Conservation (phyloP, 2,329 filamentous ascomycete genomes). For the Clarireedia monteithiana region DNA sequence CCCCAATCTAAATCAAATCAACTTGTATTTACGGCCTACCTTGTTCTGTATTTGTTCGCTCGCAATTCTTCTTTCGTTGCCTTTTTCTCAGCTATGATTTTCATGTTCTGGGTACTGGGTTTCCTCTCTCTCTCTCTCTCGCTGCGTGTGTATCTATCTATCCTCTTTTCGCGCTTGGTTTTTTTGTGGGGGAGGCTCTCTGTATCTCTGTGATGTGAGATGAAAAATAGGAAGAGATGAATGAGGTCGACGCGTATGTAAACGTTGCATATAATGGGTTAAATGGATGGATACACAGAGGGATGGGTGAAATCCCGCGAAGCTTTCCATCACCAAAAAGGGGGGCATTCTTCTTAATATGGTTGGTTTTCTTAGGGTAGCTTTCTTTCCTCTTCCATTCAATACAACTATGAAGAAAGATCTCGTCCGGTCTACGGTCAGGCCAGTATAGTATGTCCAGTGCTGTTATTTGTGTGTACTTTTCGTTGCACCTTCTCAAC, state of each 20-base stretch:
- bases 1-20: too few relatives aligned
- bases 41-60: neutral
- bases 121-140: neutral
- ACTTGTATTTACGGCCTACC: neutral
- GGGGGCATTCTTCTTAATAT: neutral
- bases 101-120: too few relatives aligned
- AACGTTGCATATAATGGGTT: slow-evolving; percentile 1
- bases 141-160: slow-evolving; percentile 13
- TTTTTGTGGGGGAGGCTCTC: slow-evolving; percentile 6
- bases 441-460: too few relatives aligned
- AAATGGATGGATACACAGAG: neutral
- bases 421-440: too few relatives aligned
- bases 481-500: too few relatives aligned
- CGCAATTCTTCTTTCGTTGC: neutral
- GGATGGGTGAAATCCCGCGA: neutral
- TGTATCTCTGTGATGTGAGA: neutral
- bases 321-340: too few relatives aligned
- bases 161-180: neutral
- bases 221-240: neutral
- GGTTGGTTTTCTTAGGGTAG: neutral
- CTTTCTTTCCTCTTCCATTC: slow-evolving; percentile 4
- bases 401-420: neutral
- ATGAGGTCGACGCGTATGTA: neutral
- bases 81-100: neutral
- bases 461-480: too few relatives aligned